These are phyloP conservation scores for Stevia rebaudiana DNA, from an alignment of 140 eudicot genomes.

Conservation along the genomic window DNA sequence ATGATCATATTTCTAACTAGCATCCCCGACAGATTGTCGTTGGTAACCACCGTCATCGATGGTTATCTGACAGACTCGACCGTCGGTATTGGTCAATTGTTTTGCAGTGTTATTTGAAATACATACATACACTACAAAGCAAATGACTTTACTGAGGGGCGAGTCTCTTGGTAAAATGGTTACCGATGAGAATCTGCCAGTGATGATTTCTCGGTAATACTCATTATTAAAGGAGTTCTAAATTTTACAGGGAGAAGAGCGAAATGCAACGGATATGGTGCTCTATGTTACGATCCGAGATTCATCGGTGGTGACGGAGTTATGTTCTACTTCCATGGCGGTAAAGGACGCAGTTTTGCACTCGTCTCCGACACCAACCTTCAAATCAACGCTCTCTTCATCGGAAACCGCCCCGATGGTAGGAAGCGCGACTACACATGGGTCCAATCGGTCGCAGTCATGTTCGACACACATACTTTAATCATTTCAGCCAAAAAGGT, in stretches of 20 bases:
- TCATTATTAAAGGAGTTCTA: neutral
- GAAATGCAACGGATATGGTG: slow-evolving; percentile 48
- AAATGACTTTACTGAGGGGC: too few relatives aligned
- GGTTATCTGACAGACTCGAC: too few relatives aligned
- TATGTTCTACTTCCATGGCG: slow-evolving; percentile 78
- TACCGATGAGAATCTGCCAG: too few relatives aligned
- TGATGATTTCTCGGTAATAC: too few relatives aligned
- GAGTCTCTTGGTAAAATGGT: too few relatives aligned
- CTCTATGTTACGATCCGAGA: slow-evolving; percentile 70
- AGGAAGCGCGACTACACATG: slow-evolving; percentile 74
- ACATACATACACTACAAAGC: too few relatives aligned
- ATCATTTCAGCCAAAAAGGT: slow-evolving; percentile 50
- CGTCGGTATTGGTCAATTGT: too few relatives aligned
- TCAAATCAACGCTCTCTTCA: slow-evolving; percentile 73
- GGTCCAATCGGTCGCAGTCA: slow-evolving; percentile 62
- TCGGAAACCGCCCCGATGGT: slow-evolving; percentile 53
- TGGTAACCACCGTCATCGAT: too few relatives aligned
- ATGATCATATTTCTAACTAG: too few relatives aligned
- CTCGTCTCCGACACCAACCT: slow-evolving; percentile 61
- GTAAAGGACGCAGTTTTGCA: slow-evolving; percentile 49
- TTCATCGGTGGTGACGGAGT: slow-evolving; percentile 87
- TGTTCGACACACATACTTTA: slow-evolving; percentile 54
- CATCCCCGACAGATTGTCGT: too few relatives aligned
- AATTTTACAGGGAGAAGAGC: slow-evolving; percentile 52
- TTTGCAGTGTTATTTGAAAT: too few relatives aligned